Base-by-base conservation (phyloP, 805 yeast species). In the Wickerhamomyces bisporus region DNA sequence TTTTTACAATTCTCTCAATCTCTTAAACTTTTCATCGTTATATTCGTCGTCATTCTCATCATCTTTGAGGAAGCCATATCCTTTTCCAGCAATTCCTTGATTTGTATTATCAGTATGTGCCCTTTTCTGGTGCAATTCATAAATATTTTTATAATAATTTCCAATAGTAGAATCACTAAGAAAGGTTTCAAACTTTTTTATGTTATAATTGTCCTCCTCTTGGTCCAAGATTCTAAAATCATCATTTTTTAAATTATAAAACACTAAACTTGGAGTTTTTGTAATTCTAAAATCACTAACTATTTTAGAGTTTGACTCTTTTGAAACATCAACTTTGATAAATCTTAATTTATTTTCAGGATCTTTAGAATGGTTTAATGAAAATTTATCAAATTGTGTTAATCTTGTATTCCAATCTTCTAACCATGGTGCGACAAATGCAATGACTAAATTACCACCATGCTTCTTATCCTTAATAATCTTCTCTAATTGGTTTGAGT, bases 401-500 rank as follows among this genome's bases (percentile, higher is more conserved):
- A 60, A 51, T 24, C 51, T 45, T 30, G 58, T 50, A 13, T 53
- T 60, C 60, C 68, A 62, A 7, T 44, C 49, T 5, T 57, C 56
- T 26, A 53, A 33, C 65, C 66, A 65, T 3, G 71, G 66, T 3
- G 65, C 58, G 17, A 52, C 50, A 42, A 70, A 66, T 2, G 57
- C 61, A 12, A 67, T 19, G 1, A 58, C 42, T 16, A 55, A 59
- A 14, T 42, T 40, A 2, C 43, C 41, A 28, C 36, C 31, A 15
- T 26, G n/a, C n/a, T 21, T 10, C 10, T 21, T 13, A 13, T 27
- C 35, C 9, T 38, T 16, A 10, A 44, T 21, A 2, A 39, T 27
- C 10, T 33, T n/a, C 10, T 36, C 42, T 12, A 38, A 37, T 9
- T 52, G 43, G 4, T 52, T 43, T 11, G 52, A 44, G 0, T 42